Percentiles rank a stretch among this genome's conserved stretches.
Evolutionary conservation across 2,329 filamentous ascomycete species (phyloP).

Genomic region (Talaromyces sp.): DNA sequence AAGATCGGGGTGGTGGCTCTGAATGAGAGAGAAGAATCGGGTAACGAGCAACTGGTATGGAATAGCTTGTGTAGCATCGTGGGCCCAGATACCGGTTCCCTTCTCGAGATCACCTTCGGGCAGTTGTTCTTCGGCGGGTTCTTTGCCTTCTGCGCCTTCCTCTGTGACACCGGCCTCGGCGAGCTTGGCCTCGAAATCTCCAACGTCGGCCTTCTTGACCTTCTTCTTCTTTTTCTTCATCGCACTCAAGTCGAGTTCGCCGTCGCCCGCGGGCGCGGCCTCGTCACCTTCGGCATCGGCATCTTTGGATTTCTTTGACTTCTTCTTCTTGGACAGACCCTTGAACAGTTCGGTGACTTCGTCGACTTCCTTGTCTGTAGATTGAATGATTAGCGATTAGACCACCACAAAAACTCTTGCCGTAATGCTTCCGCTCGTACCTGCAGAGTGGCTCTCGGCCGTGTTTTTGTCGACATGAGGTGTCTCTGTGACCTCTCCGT

Average conservation of each 20-base stretch:
- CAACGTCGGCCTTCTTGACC: slow-evolving; percentile 53
- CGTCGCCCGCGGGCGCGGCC: slow-evolving; percentile 46
- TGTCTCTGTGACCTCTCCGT: slow-evolving; percentile 76
- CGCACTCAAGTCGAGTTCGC: slow-evolving; percentile 60
- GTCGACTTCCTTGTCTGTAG: slow-evolving; percentile 54
- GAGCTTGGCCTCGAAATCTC: slow-evolving; percentile 64
- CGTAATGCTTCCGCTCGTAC: slow-evolving; percentile 43
- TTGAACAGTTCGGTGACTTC: slow-evolving; percentile 65
- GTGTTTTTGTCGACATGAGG: slow-evolving; percentile 68
- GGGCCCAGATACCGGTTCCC: slow-evolving; percentile 85
- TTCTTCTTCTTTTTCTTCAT: slow-evolving; percentile 88
- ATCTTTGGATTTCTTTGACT: slow-evolving; percentile 54
- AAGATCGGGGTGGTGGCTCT: slow-evolving; percentile 95
- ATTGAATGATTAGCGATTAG: slow-evolving; percentile 16
- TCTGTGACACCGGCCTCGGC: slow-evolving; percentile 56
- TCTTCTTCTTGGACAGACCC: slow-evolving; percentile 70
- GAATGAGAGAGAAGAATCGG: slow-evolving; percentile 90
- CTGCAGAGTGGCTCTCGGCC: slow-evolving; percentile 70
- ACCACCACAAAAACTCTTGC: slow-evolving; percentile 22
- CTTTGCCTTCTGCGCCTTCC: slow-evolving; percentile 55
- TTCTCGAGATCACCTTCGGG: slow-evolving; percentile 71
- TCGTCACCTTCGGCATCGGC: slow-evolving; percentile 46
- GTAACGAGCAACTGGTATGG: slow-evolving; percentile 78
- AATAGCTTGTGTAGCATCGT: slow-evolving; percentile 72
- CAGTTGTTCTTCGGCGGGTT: slow-evolving; percentile 50